Evolutionary conservation across 2,329 filamentous ascomycete species (phyloP).

Genomic region (Fusarium tricinctum): DNA sequence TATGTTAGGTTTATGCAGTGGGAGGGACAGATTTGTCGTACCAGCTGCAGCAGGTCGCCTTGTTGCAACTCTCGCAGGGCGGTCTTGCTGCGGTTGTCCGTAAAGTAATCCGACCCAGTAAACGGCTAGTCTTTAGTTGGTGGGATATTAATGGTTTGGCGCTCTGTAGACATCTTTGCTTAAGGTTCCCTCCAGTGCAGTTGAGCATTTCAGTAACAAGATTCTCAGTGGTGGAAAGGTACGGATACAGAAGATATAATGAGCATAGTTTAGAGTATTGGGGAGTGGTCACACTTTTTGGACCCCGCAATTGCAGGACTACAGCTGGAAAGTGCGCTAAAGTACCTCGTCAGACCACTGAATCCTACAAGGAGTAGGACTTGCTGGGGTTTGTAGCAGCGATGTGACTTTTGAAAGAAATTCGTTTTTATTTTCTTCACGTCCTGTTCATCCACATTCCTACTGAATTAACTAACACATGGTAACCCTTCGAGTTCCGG

Average conservation of each 20-base stretch:
- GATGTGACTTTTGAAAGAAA: background rate
- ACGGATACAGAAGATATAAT: background rate
- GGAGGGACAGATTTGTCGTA: background rate
- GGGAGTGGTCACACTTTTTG: background rate
- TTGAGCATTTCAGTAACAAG: no score
- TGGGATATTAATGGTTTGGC: background rate
- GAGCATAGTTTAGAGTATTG: background rate
- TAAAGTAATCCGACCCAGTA: background rate
- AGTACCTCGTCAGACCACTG: background rate
- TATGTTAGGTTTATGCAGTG: background rate
- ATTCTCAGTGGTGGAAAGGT: no score
- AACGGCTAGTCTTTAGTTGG: background rate
- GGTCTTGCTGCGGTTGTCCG: conserved; percentile 4
- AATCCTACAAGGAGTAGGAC: background rate
- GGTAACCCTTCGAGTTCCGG: no score
- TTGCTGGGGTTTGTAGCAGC: background rate
- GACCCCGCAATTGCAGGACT: no score
- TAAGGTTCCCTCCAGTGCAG: background rate
- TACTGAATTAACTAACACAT: no score
- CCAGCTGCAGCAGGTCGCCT: conserved; percentile 25
- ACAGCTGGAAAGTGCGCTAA: background rate
- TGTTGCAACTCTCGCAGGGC: conserved; percentile 9
- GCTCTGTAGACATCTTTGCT: background rate
- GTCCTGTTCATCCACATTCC: no score
- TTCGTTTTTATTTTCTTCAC: no score